Base-by-base conservation (phyloP, 805 yeast genomes). In the Limtongia smithiae region DNA sequence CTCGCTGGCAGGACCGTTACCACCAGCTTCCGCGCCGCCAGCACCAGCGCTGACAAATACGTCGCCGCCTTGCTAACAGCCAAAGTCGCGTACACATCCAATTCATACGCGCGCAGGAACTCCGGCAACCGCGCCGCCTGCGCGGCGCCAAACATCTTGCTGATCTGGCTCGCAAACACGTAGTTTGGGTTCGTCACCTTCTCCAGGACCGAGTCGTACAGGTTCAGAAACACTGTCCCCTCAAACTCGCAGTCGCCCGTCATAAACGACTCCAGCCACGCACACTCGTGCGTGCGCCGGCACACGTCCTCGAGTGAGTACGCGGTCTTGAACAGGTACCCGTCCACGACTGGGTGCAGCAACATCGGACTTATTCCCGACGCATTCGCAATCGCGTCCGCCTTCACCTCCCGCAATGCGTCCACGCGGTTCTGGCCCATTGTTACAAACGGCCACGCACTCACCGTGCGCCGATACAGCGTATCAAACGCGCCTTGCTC, bases 201-300 rank as follows among this genome's bases (percentile, higher is more conserved):
- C 3, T 39, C 24, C 30, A 46, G 25, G 4, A 46, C 20, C 9
- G 40, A 33, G 38, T 46, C 49, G 21, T 38, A 46, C 24, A 46
- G 28, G 9, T 30, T 39, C 11, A 25, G 17, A 18, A 46, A 46
- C 28, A 46, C 4, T 18, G 31, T 46, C n/a, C 49, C 49, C 39
- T 46, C 49, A 33, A 39, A 46, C 14, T 27, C 46, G 28, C 54
- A 50, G 24, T 50, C 54, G n/a, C 54, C 54, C 3, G 39, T 33
- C 32, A 50, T 17, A 11, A 50, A 7, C 18, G 48, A 46, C n/a
- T 43, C 46, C 9, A 50, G 32, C 54, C 54, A 50, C 2, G 11
- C 35, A 14, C 50, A 44, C 25, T 41, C 32, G 20, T 45, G 41
- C 12, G 54, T 50, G 9, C 37, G 35, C n/a, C 21, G 17, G 21